Evolutionary conservation across 805 yeast species (phyloP).

Genomic region (Wickerhamiella lipophila): DNA sequence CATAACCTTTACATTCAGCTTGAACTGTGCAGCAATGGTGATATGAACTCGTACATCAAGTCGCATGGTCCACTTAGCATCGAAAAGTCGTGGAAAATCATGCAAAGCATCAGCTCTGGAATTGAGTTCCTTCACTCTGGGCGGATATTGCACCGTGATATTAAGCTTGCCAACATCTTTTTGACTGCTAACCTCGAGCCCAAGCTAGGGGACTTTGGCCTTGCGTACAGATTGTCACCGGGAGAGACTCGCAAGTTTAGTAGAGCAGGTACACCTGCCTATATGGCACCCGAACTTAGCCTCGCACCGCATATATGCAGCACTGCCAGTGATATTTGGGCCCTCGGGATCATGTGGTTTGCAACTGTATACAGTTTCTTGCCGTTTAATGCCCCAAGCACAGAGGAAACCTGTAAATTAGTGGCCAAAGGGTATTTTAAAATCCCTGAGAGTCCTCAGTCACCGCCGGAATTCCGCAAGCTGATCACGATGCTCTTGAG

Average conservation of each 20-base stretch:
- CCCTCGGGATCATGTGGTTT: conserved; percentile 89
- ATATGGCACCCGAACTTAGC: conserved; percentile 94
- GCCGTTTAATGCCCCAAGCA: conserved; percentile 92
- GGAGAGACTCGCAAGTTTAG: conserved; percentile 63
- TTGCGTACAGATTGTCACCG: conserved; percentile 81
- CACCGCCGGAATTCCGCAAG: neutral
- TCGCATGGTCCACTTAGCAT: neutral
- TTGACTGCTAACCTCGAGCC: conserved; percentile 81
- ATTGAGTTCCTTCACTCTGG: conserved; percentile 81
- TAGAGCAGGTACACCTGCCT: conserved; percentile 90
- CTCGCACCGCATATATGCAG: conserved; percentile 92
- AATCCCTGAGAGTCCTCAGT: neutral
- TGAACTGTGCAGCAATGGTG: conserved; percentile 1
- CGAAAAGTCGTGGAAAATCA: conserved; percentile 26
- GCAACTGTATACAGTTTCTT: conserved; percentile 94
- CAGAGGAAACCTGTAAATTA: conserved; percentile 23
- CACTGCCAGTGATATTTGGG: conserved; percentile 88
- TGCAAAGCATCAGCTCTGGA: conserved; percentile 82
- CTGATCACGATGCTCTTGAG: neutral
- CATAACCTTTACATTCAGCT: conserved; percentile 6
- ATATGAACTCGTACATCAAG: neutral
- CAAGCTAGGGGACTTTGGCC: conserved; percentile 93
- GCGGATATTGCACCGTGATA: conserved; percentile 89
- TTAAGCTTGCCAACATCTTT: conserved; percentile 91
- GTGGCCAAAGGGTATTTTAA: neutral